Evolutionary conservation across 2,329 filamentous ascomycete genomes (phyloP).

Genomic region (Fusarium illudens): DNA sequence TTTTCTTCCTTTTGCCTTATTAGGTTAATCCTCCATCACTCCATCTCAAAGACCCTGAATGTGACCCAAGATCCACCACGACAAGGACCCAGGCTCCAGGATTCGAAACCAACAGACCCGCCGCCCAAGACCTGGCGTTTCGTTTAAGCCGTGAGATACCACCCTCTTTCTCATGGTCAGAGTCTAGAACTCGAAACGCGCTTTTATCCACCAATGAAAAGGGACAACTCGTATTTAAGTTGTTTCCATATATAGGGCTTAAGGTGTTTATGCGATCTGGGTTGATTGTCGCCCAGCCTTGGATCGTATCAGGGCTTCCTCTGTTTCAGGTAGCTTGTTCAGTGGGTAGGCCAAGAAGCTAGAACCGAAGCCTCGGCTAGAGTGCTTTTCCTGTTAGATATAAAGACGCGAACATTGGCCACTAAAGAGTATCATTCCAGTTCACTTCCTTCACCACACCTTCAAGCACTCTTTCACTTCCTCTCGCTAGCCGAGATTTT

Average conservation of each 20-base stretch:
- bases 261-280: too few relatives aligned
- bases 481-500: not conserved
- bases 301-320: not conserved
- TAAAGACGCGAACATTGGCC: not conserved
- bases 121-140: not conserved
- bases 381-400: not conserved
- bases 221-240: not conserved
- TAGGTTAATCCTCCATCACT: not conserved
- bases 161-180: not conserved
- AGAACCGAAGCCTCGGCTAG: not conserved
- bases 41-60: not conserved
- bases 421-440: not conserved
- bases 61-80: not conserved
- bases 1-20: not conserved
- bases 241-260: not conserved
- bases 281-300: too few relatives aligned
- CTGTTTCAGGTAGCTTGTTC: not conserved
- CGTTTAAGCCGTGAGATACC: not conserved
- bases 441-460: not conserved
- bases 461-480: not conserved
- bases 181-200: not conserved
- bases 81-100: not conserved
- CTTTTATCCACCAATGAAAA: not conserved
- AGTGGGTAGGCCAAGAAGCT: not conserved
- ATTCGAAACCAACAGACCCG: not conserved